A percentile compares a stretch with the other conserved stretches of the same genome.
phyloP scores from a whole-genome alignment of 495 filamentous ascomycete genomes.

The Penicillium cosmopolitanum region DNA sequence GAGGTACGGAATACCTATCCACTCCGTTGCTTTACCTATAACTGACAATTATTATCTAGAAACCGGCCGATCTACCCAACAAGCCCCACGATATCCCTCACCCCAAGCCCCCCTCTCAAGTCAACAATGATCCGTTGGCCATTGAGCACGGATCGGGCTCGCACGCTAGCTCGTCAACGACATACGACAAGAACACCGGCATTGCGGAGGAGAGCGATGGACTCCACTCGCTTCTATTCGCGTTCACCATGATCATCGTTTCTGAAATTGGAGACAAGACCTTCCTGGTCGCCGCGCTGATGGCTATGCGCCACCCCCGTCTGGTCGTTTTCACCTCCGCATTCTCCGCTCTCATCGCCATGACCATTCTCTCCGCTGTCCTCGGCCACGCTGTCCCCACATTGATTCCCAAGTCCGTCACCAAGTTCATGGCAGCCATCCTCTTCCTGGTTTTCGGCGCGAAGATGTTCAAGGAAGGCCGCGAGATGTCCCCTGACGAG shows the following conservation, averaged over 20 bases:
- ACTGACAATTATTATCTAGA: constrained; percentile 53
- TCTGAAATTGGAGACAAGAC: constrained; percentile 99
- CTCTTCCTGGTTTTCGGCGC: constrained; percentile 89
- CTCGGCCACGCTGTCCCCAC: constrained; percentile 92
- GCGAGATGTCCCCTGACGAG: constrained; percentile 83
- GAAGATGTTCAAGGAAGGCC: constrained; percentile 83
- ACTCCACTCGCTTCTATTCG: constrained; percentile 89
- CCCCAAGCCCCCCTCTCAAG: constrained; percentile 68
- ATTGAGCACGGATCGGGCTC: constrained; percentile 53
- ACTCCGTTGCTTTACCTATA: constrained; percentile 6
- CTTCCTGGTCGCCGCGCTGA: constrained; percentile 93
- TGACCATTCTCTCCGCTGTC: constrained; percentile 97
- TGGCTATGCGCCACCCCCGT: constrained; percentile 98
- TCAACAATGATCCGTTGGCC: constrained; percentile 67
- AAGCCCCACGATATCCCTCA: constrained; percentile 78
- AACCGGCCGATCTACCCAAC: constrained; percentile 78
- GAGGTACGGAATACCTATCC: constrained; percentile 57
- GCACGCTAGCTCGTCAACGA: constrained; percentile 26
- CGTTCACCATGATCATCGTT: constrained; percentile 95
- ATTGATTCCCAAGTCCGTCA: constrained; percentile 84
- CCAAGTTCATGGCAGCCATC: constrained; percentile 79
- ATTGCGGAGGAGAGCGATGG: constrained; percentile 70
- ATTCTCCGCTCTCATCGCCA: constrained; percentile 85
- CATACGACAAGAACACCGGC: constrained; percentile 39
- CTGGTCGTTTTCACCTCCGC: constrained; percentile 92